Base-by-base conservation (phyloP, 2,329 filamentous ascomycete species). In the Bretziella fagacearum region DNA sequence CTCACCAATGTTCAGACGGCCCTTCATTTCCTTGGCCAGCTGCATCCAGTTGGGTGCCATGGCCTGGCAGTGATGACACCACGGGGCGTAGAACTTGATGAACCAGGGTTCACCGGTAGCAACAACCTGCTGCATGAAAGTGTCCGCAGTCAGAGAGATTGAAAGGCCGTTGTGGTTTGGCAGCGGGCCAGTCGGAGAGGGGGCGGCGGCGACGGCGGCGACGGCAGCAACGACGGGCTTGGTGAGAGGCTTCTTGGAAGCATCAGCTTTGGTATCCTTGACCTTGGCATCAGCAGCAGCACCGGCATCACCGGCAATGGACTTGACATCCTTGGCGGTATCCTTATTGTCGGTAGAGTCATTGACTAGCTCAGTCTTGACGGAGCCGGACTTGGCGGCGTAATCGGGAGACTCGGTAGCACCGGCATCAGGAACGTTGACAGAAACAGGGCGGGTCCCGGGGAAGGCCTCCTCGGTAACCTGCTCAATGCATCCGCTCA, bases 61-160 rank as follows among this genome's bases (percentile, higher is more conserved):
- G 30, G 84, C 84, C 64, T 94, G 84, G 63, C 93, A 98, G 63
- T 98, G 91, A 55, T 79, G 77, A 62, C 91, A 98, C 91, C 89
- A 96, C 4, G 91, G 93, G 15, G 85, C 87, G 60, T 95, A 96
- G 61, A 98, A 96, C 63, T 98, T 98, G 69, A 98, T 78, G 59
- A 98, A 95, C 91, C 91, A 98, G 4, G 87, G 81, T 53, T 96
- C 86, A 53, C 83, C 77, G 0, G 85, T 86, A 60, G 79, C 82
- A 2, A 85, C 93, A 40, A 98, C 87, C 30, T 81, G 68, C 49
- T 74, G 77, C 59, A 93, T 81, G 66, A 98, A 98, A 53, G 70
- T 84, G 58, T 95, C 86, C 0, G 83, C 79, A 2, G 78, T 86
- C 45, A 98, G 70, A 5, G 78, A 64, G 27, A 85, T 69, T 5